A percentile compares a stretch with the other conserved stretches of the same genome.
Evolutionary conservation across 179 eudicot species (phyloP).

Genomic region (Vitellaria paradoxa): DNA sequence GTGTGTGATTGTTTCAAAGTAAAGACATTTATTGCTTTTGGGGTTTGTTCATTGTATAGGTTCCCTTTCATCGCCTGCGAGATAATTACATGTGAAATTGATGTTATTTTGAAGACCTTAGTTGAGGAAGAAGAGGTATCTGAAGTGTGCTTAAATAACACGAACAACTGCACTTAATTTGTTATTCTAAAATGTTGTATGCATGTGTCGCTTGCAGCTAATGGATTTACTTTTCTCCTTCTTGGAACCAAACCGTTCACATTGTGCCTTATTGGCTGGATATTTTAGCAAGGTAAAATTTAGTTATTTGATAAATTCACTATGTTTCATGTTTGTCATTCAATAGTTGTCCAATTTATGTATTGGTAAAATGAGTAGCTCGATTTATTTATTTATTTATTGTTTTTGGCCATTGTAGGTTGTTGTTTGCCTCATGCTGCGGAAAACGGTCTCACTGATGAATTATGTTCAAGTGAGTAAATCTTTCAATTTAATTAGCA

Average conservation of each 20-base stretch:
- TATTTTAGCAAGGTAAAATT: conserved; percentile 84
- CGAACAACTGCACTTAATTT: background rate
- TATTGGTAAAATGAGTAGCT: conserved; percentile 13
- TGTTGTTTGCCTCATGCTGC: conserved; percentile 90
- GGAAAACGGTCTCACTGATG: conserved; percentile 90
- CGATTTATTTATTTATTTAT: too few relatives aligned
- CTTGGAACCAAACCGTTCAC: conserved; percentile 83
- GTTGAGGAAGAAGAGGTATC: conserved; percentile 96
- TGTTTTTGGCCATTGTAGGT: conserved; percentile 40
- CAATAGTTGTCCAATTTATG: background rate
- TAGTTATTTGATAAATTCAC: background rate
- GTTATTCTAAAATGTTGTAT: conserved; percentile 13
- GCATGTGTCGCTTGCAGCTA: conserved; percentile 49
- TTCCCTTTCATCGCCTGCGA: conserved; percentile 93
- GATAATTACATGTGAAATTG: conserved; percentile 96
- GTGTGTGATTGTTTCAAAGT: background rate
- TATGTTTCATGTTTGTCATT: background rate
- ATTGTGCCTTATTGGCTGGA: conserved; percentile 89
- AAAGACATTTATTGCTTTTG: background rate
- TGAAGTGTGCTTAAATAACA: background rate
- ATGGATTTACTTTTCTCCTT: conserved; percentile 93
- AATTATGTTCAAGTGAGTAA: conserved; percentile 90
- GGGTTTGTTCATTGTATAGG: conserved; percentile 37
- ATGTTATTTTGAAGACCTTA: conserved; percentile 91
- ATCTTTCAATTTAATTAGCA: background rate